Evolutionary conservation across 495 filamentous ascomycete species (phyloP).

Genomic region (Penicillium coffeae): DNA sequence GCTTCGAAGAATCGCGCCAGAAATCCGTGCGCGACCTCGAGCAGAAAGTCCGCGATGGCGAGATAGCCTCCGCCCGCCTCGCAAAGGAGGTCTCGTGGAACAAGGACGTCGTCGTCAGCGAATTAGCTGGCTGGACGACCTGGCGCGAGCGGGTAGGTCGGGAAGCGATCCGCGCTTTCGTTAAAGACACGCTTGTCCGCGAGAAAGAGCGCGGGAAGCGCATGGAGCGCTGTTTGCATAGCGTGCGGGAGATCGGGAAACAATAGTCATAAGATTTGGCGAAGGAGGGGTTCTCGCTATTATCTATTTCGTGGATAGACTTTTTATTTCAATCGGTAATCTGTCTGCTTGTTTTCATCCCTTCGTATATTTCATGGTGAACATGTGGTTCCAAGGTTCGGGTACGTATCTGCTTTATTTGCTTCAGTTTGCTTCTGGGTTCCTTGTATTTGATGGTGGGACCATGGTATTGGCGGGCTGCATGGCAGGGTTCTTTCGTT

Average conservation of each 20-base stretch:
- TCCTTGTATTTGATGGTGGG: too few species aligned
- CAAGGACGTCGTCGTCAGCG: conserved; percentile 85
- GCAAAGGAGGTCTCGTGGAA: conserved; percentile 83
- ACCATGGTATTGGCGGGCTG: too few species aligned
- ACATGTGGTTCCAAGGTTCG: conserved; percentile 13
- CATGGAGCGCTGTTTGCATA: conserved; percentile 59
- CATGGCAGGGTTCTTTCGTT: conserved; percentile 2
- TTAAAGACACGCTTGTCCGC: conserved; percentile 67
- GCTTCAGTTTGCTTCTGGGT: conserved; percentile 3
- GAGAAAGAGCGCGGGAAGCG: conserved; percentile 79
- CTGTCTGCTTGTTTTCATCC: neutral
- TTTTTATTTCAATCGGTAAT: conserved; percentile 2
- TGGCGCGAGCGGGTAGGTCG: conserved; percentile 73
- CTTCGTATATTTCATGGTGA: conserved; percentile 24
- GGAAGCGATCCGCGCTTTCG: conserved; percentile 70
- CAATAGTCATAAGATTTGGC: too few species aligned
- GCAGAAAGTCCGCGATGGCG: conserved; percentile 62
- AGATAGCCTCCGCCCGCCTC: conserved; percentile 61
- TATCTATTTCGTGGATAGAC: conserved; percentile 1
- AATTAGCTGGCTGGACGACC: conserved; percentile 91
- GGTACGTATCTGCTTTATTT: conserved; percentile 7
- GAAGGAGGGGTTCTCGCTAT: conserved; percentile 9
- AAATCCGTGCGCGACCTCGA: conserved; percentile 75
- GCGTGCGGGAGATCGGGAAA: conserved; percentile 36
- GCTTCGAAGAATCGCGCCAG: conserved; percentile 82